phyloP scores from a whole-genome alignment of 192 early-diverging fungal genomes.

The Umbelopsis sp. region DNA sequence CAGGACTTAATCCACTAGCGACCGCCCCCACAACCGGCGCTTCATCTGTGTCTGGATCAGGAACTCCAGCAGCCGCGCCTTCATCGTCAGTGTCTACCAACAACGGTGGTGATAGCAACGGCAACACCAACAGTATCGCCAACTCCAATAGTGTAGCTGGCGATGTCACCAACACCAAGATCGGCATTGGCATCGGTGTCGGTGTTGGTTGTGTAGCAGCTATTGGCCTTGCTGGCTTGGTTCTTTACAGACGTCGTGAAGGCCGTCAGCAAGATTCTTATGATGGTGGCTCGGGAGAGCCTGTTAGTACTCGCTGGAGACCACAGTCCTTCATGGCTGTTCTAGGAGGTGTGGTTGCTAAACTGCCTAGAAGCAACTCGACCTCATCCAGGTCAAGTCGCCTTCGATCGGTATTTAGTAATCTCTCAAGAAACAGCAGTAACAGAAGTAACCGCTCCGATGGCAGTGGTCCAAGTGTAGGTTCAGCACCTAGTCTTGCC shows the following conservation, averaged over 20 bases:
- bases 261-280: constrained; percentile 1
- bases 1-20: not conserved
- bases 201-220: constrained; percentile 37
- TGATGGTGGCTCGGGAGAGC: constrained; percentile 7
- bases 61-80: not conserved
- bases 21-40: not conserved
- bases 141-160: constrained; percentile 8
- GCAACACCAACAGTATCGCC: not conserved
- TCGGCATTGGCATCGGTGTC: constrained; percentile 35
- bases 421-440: constrained; percentile 19
- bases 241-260: constrained; percentile 26
- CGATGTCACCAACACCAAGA: constrained; percentile 24
- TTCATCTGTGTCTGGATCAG: not conserved
- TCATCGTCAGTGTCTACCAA: not conserved
- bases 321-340: constrained; percentile 41
- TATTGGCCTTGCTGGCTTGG: constrained; percentile 34
- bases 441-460: constrained; percentile 12
- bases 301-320: constrained; percentile 33
- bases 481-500: constrained; percentile 5
- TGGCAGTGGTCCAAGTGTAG: constrained; percentile 11
- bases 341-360: constrained; percentile 30
- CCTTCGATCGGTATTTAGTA: constrained; percentile 27
- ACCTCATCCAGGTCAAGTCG: constrained; percentile 25
- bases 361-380: constrained; percentile 25
- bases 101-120: not conserved